These are phyloP conservation scores for Lavandula angustifolia DNA, from an alignment of 257 asterid species.

Conservation along the genomic window DNA sequence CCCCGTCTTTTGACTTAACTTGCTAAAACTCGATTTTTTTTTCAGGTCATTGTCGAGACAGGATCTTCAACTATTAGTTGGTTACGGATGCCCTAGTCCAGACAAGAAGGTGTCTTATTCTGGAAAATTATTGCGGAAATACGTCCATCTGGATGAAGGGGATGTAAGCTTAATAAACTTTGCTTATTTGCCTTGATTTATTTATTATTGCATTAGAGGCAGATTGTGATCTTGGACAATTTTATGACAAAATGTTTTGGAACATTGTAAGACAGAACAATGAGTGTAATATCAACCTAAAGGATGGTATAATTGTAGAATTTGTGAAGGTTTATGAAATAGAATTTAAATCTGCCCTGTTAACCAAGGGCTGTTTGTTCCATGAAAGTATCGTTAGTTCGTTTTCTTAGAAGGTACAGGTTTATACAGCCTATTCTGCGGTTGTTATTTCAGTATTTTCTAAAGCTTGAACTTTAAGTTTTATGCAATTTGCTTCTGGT, in stretches of 20 bases:
- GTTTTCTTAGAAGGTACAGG: constrained; percentile 4
- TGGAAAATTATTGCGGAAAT: constrained; percentile 77
- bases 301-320: background rate
- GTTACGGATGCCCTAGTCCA: constrained; percentile 88
- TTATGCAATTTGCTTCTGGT: background rate
- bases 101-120: constrained; percentile 80
- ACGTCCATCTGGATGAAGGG: constrained; percentile 89
- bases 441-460: no score
- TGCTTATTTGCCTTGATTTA: constrained; percentile 18
- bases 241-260: background rate
- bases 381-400: background rate
- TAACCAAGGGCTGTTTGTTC: background rate
- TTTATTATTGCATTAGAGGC: constrained; percentile 9
- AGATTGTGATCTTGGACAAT: constrained; percentile 1
- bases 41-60: constrained; percentile 91
- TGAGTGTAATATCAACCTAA: background rate
- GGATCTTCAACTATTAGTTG: constrained; percentile 91
- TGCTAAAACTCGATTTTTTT: constrained; percentile 34
- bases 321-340: background rate
- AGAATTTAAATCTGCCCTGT: constrained; percentile 9
- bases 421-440: background rate
- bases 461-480: no score
- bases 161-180: constrained; percentile 67
- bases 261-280: background rate
- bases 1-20: constrained; percentile 2